Conservation (phyloP, 2,329 filamentous ascomycete genomes). For the Onygena corvina region DNA sequence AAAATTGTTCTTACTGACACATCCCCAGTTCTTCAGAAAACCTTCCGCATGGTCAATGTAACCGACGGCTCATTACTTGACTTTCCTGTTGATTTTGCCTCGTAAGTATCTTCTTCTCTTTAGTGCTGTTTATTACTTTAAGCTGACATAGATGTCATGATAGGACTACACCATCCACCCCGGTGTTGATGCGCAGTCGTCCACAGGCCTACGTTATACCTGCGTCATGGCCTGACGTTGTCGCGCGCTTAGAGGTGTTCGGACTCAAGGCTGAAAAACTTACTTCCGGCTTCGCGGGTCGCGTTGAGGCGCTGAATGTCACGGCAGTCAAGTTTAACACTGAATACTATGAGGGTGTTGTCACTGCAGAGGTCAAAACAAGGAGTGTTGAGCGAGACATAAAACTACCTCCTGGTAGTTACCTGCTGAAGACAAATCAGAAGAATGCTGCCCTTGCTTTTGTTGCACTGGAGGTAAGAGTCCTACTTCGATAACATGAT, state of each 20-base stretch:
- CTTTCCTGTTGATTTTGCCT: constrained; percentile 4
- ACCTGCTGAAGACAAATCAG: constrained; percentile 4
- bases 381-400: neutral
- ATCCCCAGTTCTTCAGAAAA: neutral
- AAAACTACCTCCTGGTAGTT: constrained; percentile 2
- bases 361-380: neutral
- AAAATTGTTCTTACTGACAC: constrained; percentile 7
- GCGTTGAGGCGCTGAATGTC: constrained; percentile 7
- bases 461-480: constrained; percentile 7
- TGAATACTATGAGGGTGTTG: constrained; percentile 6
- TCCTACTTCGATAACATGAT: neutral
- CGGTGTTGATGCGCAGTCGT: constrained; percentile 7
- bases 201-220: constrained; percentile 8
- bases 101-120: constrained; percentile 3
- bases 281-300: neutral
- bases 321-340: constrained; percentile 2
- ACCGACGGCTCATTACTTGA: constrained; percentile 1
- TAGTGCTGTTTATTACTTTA: neutral
- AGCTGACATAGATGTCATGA: neutral
- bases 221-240: constrained; percentile 1
- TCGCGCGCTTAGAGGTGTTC: neutral
- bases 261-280: constrained; percentile 5
- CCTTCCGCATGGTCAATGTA: constrained; percentile 4
- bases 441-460: constrained; percentile 10
- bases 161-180: neutral